Evolutionary conservation across 2,329 filamentous ascomycete genomes (phyloP), one percentile per base, ranked within the genome.

Genomic region (Emmonsiellopsis sp.): DNA sequence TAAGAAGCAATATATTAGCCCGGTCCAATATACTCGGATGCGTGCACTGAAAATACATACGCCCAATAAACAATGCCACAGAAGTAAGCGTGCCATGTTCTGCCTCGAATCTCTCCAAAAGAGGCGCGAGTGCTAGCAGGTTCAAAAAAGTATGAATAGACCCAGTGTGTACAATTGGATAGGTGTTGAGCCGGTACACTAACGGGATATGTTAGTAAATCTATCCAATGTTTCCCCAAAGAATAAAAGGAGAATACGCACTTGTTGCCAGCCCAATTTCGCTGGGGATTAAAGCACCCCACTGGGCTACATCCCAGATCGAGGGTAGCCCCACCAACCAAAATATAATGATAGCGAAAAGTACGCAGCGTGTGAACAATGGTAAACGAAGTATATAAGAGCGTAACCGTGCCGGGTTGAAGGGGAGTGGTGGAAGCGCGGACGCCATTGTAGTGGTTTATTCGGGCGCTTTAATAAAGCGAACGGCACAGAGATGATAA

Each of bases 141-240:
- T 97, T 95, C 65, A 94, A 74, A 51, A 91, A 64, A 56, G 85
- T 79, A 70, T 97, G 93, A 61, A 95, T 75, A 67, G 94, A 79
- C 62, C 86, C 86, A 44, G 83, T 70, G 67, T 98, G 93, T 56
- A 96, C 83, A 53, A 98, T 76, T 0, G 91, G 89, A 65, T 89
- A 98, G 0, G 92, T 94, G 67, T 95, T 96, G 37, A 95, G 79
- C 56, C 93, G 85, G 71, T 96, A 92, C 74, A 95, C 91, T 95
- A 68, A 51, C 51, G 33, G 8, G 39, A 13, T 34, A 45, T 10
- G 42, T 49, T 31, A 57, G 47, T 13, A 49, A 45, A 17, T 42
- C 11, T 32, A 39, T 55, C 9, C 13, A 27, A 27, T 9, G 43
- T 13, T 9, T 43, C 44, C 13, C 13, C 34, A 53, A 34, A 44